Evolutionary conservation across 768 basidiomycete species (phyloP).

Genomic region (Amanita rimosa): DNA sequence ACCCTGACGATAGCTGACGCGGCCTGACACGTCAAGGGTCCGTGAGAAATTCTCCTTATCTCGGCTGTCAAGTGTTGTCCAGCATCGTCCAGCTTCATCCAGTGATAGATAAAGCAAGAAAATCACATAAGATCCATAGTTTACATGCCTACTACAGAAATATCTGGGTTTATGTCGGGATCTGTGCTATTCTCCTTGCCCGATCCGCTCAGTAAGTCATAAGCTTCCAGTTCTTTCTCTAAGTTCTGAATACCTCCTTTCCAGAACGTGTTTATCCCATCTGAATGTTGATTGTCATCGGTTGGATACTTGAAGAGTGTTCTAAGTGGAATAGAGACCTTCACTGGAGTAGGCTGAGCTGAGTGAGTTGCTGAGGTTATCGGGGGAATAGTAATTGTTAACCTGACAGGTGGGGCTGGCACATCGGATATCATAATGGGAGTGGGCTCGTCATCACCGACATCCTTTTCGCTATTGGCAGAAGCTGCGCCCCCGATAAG

Average conservation of each 20-base stretch:
- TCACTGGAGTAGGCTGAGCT: not conserved
- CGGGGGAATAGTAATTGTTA: not conserved
- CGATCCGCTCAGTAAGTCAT: constrained; percentile 8
- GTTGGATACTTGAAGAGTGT: constrained; percentile 8
- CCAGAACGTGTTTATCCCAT: constrained; percentile 10
- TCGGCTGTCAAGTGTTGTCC: too few species aligned
- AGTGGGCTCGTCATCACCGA: not conserved
- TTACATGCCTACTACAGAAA: not conserved
- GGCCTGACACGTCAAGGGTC: constrained; percentile 3
- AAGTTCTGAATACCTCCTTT: constrained; percentile 11
- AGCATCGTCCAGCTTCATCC: not conserved
- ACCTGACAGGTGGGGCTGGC: not conserved
- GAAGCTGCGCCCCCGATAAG: constrained; percentile 5
- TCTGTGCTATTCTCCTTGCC: not conserved
- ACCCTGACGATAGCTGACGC: not conserved
- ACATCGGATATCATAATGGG: not conserved
- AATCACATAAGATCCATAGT: not conserved
- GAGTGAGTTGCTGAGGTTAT: not conserved
- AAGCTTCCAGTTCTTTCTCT: constrained; percentile 11
- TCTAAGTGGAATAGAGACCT: constrained; percentile 7
- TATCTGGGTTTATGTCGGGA: too few species aligned
- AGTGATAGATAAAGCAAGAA: not conserved
- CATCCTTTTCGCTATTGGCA: constrained; percentile 6
- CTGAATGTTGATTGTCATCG: not conserved
- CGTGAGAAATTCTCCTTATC: not conserved